phyloP scores from a whole-genome alignment of 129 eudicot species.

The Tagetes erecta region DNA sequence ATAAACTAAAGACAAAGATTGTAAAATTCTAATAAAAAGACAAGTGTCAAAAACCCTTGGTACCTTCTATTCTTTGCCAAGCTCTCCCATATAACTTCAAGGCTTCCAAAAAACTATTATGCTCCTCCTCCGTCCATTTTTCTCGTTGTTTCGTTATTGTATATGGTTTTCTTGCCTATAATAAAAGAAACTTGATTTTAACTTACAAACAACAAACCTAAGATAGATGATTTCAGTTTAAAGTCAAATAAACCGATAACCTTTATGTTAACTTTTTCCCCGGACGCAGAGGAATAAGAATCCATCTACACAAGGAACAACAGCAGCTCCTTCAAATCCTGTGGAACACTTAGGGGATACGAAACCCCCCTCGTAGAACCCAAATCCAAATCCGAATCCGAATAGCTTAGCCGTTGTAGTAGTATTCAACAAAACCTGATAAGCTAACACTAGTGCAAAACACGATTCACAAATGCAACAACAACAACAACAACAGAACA shows the following conservation, averaged over 20 bases:
- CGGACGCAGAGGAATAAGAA: conserved; percentile 81
- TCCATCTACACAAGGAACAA: conserved; percentile 54
- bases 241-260: conserved; percentile 27
- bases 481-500: conserved; percentile 12
- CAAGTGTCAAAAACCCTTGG: conserved; percentile 4
- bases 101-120: conserved; percentile 93
- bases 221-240: background rate
- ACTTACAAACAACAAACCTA: background rate
- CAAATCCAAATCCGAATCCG: conserved; percentile 28
- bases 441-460: conserved; percentile 61
- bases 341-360: conserved; percentile 42
- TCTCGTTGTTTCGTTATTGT: conserved; percentile 99
- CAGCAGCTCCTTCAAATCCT: conserved; percentile 51
- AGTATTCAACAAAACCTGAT: conserved; percentile 44
- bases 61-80: conserved; percentile 99
- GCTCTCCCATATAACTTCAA: conserved; percentile 95
- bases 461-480: conserved; percentile 41
- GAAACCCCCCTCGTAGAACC: conserved; percentile 38
- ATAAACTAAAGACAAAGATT: background rate
- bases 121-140: conserved; percentile 99
- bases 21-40: background rate
- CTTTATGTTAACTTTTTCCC: conserved; percentile 72
- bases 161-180: conserved; percentile 87
- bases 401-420: conserved; percentile 46
- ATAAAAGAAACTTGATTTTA: background rate